A percentile compares a stretch with the other conserved stretches of the same genome.
Evolutionary conservation across 2,329 filamentous ascomycete genomes (phyloP).

Genomic region (Tolypocladium album): DNA sequence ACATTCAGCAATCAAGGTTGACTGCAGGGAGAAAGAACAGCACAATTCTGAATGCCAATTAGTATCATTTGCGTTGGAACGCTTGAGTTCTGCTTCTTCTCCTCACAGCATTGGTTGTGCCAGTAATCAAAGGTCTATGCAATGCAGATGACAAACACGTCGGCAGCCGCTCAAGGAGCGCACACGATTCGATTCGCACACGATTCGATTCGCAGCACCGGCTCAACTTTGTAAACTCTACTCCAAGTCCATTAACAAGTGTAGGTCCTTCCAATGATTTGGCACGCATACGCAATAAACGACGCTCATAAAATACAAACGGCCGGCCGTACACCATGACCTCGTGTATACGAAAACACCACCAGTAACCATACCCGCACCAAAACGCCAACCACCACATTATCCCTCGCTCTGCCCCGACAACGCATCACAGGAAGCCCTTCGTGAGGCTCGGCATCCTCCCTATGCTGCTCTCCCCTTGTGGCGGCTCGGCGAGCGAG

Average conservation of each 20-base stretch:
- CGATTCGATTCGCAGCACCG: neutral
- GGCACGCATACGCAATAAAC: neutral
- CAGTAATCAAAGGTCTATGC: no score
- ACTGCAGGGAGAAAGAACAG: no score
- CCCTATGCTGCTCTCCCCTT: slow-evolving; percentile 55
- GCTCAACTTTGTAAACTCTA: neutral
- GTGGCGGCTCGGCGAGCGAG: slow-evolving; percentile 41
- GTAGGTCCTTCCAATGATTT: neutral
- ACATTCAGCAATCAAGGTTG: no score
- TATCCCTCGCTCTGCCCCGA: neutral
- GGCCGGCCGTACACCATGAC: neutral
- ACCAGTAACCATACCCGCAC: neutral
- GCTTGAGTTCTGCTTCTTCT: no score
- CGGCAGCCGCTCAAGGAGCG: no score
- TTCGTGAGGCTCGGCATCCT: slow-evolving; percentile 61
- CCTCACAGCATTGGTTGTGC: no score
- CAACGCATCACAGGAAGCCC: slow-evolving; percentile 51
- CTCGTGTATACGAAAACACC: neutral
- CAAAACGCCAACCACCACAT: neutral
- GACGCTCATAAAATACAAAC: neutral
- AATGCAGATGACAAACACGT: no score
- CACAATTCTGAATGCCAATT: no score
- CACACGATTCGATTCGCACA: no score
- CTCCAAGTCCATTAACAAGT: neutral
- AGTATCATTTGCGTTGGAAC: no score